These are phyloP conservation scores for Amphichorda felina DNA, from an alignment of 2,329 filamentous ascomycete species.

Conservation along the genomic window DNA sequence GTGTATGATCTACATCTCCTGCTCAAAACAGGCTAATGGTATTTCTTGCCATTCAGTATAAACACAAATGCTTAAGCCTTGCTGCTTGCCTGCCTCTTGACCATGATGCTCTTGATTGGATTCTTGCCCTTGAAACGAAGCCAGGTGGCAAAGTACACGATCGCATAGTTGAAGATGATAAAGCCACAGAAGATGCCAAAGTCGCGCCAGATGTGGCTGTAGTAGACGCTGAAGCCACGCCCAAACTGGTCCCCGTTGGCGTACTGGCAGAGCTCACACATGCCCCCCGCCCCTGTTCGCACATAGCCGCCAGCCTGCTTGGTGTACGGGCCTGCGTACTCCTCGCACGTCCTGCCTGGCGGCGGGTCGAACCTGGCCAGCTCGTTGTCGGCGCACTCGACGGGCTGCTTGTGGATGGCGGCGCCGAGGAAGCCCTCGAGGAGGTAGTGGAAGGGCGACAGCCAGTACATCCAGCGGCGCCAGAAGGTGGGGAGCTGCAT, in stretches of 20 bases:
- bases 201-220: constrained; percentile 50
- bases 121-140: constrained; percentile 26
- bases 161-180: constrained; percentile 47
- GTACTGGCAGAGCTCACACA: constrained; percentile 56
- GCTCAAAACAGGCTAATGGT: too few species aligned
- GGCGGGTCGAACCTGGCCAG: constrained; percentile 50
- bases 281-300: constrained; percentile 27
- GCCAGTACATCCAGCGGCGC: constrained; percentile 52
- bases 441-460: constrained; percentile 58
- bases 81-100: constrained; percentile 10
- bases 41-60: too few species aligned
- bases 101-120: constrained; percentile 17
- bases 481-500: constrained; percentile 48
- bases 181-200: constrained; percentile 55
- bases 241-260: constrained; percentile 49
- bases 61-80: too few species aligned
- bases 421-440: constrained; percentile 49
- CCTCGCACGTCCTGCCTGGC: constrained; percentile 43
- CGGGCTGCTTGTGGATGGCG: constrained; percentile 38
- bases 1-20: too few species aligned
- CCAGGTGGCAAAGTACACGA: constrained; percentile 26
- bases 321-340: constrained; percentile 44
- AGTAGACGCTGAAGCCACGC: constrained; percentile 45
- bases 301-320: constrained; percentile 48
- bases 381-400: constrained; percentile 43